Conservation (phyloP, 1,139 yeast species). For the Blastobotrys malaysiensis region DNA sequence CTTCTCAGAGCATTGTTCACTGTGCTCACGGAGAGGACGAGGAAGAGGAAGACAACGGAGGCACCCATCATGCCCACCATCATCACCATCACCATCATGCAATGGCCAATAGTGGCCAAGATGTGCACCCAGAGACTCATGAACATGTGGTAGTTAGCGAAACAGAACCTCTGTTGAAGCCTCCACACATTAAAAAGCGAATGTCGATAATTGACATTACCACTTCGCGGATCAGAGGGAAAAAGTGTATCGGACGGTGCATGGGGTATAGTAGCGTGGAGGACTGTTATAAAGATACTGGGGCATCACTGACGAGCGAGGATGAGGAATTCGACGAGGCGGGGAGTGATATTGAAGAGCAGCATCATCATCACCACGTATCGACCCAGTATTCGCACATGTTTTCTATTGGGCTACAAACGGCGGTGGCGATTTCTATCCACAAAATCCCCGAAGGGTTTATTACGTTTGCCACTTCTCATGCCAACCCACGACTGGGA, state of each 20-base stretch:
- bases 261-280: conserved; percentile 52
- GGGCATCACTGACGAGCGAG: background rate
- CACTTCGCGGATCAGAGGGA: conserved; percentile 24
- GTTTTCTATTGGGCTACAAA: conserved; percentile 81
- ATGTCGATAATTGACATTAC: conserved; percentile 27
- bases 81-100: conserved; percentile 34
- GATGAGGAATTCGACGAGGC: conserved; percentile 12
- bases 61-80: conserved; percentile 5
- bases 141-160: conserved; percentile 6
- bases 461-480: conserved; percentile 73
- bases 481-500: conserved; percentile 70
- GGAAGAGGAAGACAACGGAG: conserved; percentile 4
- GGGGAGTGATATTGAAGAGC: background rate
- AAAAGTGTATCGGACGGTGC: conserved; percentile 43
- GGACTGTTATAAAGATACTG: conserved; percentile 13
- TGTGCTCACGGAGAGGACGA: conserved; percentile 54
- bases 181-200: background rate
- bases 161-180: background rate
- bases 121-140: conserved; percentile 13
- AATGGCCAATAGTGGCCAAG: conserved; percentile 2
- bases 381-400: conserved; percentile 72
- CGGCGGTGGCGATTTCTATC: conserved; percentile 77
- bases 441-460: conserved; percentile 97
- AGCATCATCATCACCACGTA: conserved; percentile 70
- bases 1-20: conserved; percentile 81